These are phyloP conservation scores for Iberis amara DNA, from an alignment of 441 rosid genomes.

Conservation along the genomic window DNA sequence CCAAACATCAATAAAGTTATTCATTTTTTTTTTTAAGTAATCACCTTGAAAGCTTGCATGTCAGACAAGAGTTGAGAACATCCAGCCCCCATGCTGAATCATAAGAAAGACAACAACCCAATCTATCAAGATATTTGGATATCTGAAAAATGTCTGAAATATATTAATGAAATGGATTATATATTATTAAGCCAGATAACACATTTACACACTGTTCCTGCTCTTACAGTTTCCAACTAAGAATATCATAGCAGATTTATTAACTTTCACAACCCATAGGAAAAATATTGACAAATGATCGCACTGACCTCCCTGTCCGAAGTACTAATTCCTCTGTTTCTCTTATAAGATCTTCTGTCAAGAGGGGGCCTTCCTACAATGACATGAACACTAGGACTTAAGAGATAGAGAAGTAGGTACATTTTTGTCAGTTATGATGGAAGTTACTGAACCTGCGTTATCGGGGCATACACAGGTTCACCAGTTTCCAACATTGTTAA, in stretches of 20 bases:
- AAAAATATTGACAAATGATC: not conserved
- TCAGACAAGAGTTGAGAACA: constrained; percentile 98
- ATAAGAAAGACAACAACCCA: constrained; percentile 32
- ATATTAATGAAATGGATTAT: not conserved
- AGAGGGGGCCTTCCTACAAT: constrained; percentile 80
- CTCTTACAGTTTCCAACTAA: constrained; percentile 12
- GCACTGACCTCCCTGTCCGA: constrained; percentile 82
- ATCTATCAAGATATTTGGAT: constrained; percentile 26
- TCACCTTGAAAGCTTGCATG: constrained; percentile 99
- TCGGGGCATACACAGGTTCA: constrained; percentile 80
- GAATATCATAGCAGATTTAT: not conserved
- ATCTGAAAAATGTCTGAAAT: constrained; percentile 19
- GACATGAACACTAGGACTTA: constrained; percentile 10
- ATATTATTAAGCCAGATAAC: not conserved
- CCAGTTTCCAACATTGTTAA: constrained; percentile 86
- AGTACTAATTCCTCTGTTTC: constrained; percentile 95
- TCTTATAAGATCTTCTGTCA: constrained; percentile 88
- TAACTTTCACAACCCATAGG: not conserved
- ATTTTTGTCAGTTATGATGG: constrained; percentile 17
- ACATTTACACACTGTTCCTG: not conserved
- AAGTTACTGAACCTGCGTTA: constrained; percentile 61
- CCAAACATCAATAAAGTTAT: constrained; percentile 16
- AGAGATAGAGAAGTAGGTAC: constrained; percentile 17
- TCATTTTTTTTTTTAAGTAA: constrained; percentile 2
- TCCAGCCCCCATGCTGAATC: constrained; percentile 92